Percentiles rank a stretch among this genome's conserved stretches.
These are phyloP conservation scores for Irineochytrium annulatum DNA, from an alignment of 192 early-diverging fungal genomes.

Conservation along the genomic window DNA sequence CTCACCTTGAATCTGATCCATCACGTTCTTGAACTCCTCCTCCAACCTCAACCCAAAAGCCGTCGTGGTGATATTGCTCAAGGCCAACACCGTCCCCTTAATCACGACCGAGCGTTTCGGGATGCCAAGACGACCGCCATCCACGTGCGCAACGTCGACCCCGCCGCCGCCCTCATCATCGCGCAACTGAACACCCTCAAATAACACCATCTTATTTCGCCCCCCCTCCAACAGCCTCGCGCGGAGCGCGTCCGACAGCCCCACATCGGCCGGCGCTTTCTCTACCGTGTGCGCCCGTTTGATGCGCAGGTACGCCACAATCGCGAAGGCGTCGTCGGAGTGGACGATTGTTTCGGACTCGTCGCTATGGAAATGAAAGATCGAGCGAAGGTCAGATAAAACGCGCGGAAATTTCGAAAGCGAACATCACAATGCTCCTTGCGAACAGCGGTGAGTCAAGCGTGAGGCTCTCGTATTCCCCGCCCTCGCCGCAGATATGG, in stretches of 20 bases:
- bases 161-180: too few relatives aligned
- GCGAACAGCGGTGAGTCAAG: slow-evolving; percentile 90
- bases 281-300: slow-evolving; percentile 63
- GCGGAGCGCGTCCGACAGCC: slow-evolving; percentile 17
- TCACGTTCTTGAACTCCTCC: slow-evolving; percentile 12
- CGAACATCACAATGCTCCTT: slow-evolving; percentile 76
- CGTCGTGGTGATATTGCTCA: neutral
- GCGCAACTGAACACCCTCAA: neutral
- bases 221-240: slow-evolving; percentile 10
- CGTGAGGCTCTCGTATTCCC: slow-evolving; percentile 94
- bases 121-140: too few relatives aligned
- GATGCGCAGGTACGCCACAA: slow-evolving; percentile 77
- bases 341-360: slow-evolving; percentile 70
- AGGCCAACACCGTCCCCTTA: too few relatives aligned
- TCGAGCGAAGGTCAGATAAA: neutral
- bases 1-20: slow-evolving; percentile 27
- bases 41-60: neutral
- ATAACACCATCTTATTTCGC: neutral
- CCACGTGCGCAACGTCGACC: too few relatives aligned
- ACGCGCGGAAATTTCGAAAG: neutral
- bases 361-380: slow-evolving; percentile 42
- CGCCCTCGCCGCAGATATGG: slow-evolving; percentile 95
- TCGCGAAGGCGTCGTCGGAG: slow-evolving; percentile 76
- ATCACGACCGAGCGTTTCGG: too few relatives aligned
- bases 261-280: slow-evolving; percentile 43